Conservation (phyloP, 306 rosid genomes). For the Quercus agrifolia region DNA sequence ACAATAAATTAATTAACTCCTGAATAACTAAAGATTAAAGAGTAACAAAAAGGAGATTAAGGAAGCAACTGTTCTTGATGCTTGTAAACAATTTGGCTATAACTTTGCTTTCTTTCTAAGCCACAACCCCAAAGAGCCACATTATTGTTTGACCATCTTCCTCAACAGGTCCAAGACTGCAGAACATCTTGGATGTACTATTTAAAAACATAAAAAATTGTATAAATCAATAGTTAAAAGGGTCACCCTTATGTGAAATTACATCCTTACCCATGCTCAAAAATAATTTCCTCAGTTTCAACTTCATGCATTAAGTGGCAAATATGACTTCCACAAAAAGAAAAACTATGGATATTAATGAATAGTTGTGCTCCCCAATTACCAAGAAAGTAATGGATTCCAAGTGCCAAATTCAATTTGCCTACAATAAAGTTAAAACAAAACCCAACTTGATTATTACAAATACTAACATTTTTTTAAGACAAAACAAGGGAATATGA, state of each 20-base stretch:
- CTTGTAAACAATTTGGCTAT: not conserved
- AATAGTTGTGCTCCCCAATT: not conserved
- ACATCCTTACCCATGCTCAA: not conserved
- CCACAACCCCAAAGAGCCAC: not conserved
- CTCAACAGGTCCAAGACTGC: not conserved
- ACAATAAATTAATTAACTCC: too few relatives aligned
- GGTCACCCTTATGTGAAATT: not conserved
- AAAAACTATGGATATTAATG: too few relatives aligned
- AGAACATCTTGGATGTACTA: not conserved
- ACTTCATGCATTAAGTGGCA: not conserved
- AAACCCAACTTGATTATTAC: constrained; percentile 8
- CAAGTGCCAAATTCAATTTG: not conserved
- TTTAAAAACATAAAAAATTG: not conserved
- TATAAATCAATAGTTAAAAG: not conserved
- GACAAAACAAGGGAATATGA: constrained; percentile 26
- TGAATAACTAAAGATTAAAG: not conserved
- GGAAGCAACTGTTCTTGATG: not conserved
- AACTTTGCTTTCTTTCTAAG: not conserved
- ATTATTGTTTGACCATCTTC: not conserved
- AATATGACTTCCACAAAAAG: not conserved
- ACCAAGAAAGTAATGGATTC: constrained; percentile 6
- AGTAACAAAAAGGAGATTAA: constrained; percentile 3
- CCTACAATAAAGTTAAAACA: not conserved
- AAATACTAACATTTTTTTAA: constrained; percentile 1
- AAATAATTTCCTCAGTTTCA: not conserved